Base-by-base conservation (phyloP, 306 rosid genomes). In the Hippophae gyantsensis region DNA sequence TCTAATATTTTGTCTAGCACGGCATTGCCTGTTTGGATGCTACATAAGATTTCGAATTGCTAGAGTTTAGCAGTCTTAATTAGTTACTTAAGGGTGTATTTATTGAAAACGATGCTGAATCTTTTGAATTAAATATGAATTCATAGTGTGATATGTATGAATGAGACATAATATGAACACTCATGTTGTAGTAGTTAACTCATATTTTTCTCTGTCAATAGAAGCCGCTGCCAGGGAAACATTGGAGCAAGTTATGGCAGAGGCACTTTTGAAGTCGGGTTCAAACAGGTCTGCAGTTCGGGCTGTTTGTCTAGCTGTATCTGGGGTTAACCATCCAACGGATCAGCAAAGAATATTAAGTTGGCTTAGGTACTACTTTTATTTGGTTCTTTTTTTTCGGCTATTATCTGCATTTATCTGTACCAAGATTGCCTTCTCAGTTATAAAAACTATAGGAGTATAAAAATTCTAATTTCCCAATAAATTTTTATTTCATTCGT, bases 181-280 rank as follows among this genome's bases (percentile, higher is more conserved):
- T 32, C 52, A 12, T 23, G 60, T 18, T 18, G 23, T 18, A 25
- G 13, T 11, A 10, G 6, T 32, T 11, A 14, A 41, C 48, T 10
- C 8, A 7, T 9, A 7, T 7, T 43, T 10, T 64, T 8, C 11
- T 77, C 55, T 44, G 65, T 55, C 69, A 63, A 27, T 76, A 90
- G 97, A 90, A 74, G 81, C 74, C 57, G 89, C 94, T 75, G 95
- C 95, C 46, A 90, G 79, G 73, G 95, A 87, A 70, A 87, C 95
- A 8, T 60, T 90, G 78, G 95, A 87, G 78, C 82, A 81, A 62
- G 94, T 87, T 58, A 87, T 90, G 97, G 90, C 86, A 13, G 95
- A 87, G 3, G 87, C 94, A 26, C 90, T 90, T 63, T 72, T 71
- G 46, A 82, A 81, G 63, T 79, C 95, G 38, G 80, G 89, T 66